phyloP scores from a whole-genome alignment of 2,329 filamentous ascomycete species.

The Penicillium sp. region DNA sequence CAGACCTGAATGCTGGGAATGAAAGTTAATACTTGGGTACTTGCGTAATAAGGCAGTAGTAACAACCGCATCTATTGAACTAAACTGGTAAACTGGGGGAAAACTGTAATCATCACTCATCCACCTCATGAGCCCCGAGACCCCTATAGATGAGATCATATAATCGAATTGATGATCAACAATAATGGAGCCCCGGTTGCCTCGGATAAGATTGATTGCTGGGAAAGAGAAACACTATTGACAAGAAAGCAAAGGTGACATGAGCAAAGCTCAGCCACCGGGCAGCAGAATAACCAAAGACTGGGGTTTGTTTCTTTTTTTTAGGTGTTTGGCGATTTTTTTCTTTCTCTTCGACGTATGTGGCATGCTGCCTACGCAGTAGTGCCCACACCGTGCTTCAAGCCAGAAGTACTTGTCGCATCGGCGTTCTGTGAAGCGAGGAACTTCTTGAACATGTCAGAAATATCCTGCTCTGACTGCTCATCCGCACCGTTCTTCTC shows the following conservation, averaged over 20 bases:
- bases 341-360: conserved; percentile 10
- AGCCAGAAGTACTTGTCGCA: conserved; percentile 30
- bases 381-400: conserved; percentile 38
- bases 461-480: conserved; percentile 49
- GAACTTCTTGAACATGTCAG: conserved; percentile 45
- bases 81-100: conserved; percentile 11
- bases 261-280: conserved; percentile 6
- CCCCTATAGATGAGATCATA: conserved; percentile 5
- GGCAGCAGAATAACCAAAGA: conserved; percentile 16
- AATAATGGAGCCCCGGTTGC: conserved; percentile 9
- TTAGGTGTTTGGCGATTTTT: conserved; percentile 5
- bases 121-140: conserved; percentile 12
- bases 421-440: conserved; percentile 37
- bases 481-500: conserved; percentile 66
- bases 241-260: conserved; percentile 21
- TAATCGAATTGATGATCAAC: conserved; percentile 3
- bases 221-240: conserved; percentile 16
- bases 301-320: conserved; percentile 16
- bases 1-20: background rate
- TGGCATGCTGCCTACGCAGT: conserved; percentile 13
- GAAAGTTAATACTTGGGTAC: background rate
- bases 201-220: conserved; percentile 15
- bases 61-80: conserved; percentile 13
- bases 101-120: conserved; percentile 20
- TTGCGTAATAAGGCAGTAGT: background rate